Evolutionary conservation across 1,284 basidiomycete genomes (phyloP), one percentile per base, ranked within the genome.

Genomic region (Malassezia yamatoensis): DNA sequence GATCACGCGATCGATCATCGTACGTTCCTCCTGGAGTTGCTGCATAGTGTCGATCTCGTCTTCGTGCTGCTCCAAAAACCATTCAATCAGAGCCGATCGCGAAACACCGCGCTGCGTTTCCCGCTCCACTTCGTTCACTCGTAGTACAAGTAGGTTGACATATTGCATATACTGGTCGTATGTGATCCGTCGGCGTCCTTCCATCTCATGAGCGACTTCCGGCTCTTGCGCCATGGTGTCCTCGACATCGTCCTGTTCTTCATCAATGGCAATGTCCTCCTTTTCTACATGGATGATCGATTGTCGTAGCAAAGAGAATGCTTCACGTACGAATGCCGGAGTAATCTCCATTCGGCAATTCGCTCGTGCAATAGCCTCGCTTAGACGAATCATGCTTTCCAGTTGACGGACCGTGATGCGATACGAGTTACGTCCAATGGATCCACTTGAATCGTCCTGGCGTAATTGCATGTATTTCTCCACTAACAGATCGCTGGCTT

Each of bases 281-380:
- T 96, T 90, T 75, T 98, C 94, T 62, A 99, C 93, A 70, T 98
- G 94, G 68, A 98, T 96, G 77, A 98, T 99, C 2, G 91, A 96
- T 76, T 96, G 90, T 36, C 88, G 83, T 18, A 99, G 80, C 12
- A 99, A 83, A 29, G 83, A 85, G 77, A 89, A 96, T 1, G 94
- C 93, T 77, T 99, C 94, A 32, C 88, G 83, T 15, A 99, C 94
- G 72, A 94, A 96, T 1, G 82, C 85, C 0, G 91, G 90, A 0
- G 62, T 66, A 39, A 70, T 67, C 76, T 93, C 88, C 29, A 85
- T 80, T 16, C 87, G 87, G 75, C 94, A 98, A 74, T 96, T 94
- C 2, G 93, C 91, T 20, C 94, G 82, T 5, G 94, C 94, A 64
- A 98, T 96, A 11, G 90, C 93, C 76, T 98, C 93, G 65, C 87